Evolutionary conservation across 2,329 filamentous ascomycete genomes (phyloP), one percentile per base, ranked within the genome.

Genomic region (Aspergillus pseudonomiae): DNA sequence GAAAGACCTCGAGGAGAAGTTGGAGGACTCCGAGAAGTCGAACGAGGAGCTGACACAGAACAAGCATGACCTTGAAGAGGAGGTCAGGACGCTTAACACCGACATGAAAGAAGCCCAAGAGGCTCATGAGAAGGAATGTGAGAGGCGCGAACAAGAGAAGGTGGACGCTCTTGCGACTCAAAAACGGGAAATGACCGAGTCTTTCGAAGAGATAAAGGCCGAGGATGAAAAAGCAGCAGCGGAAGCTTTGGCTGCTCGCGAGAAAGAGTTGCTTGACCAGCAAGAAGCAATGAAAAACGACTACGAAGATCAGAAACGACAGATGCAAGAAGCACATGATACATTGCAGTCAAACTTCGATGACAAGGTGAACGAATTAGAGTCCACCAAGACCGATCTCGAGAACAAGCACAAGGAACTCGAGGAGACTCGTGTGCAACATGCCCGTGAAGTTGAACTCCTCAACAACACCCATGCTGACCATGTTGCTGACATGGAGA

Each of bases 1-100:
- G 53, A 83, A 80, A 60, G 83, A 86, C 64, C 73, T 85, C 30
- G 79, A 82, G 65, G 81, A 84, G 58, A 80, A 75, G 64, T 70
- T 84, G 28, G 74, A 73, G 9, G 76, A 78, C 53, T 79, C 79
- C 28, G 80, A 81, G 54, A 82, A 80, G 57, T 76, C 77, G 57
- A 82, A 81, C 63, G 72, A 77, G 48, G 75, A 78, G 59, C 81
- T 84, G 70, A 78, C 81, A 46, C 70, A 77, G 32, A 75, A 76
- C 58, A 82, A 84, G 52, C 73, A 74, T 57, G 77, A 81, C 43
- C 74, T 85, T 32, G 80, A 84, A 68, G 74, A 70, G 5, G 75
- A 79, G 50, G 71, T 81, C 59, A 71, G 71, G 41, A 71, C 70
- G 41, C 68, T 80, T 43, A 77, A 79, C 68, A 79, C 69, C 58